Percentiles rank a stretch among this genome's conserved stretches.
Conservation (phyloP, 2,329 filamentous ascomycete genomes). For the Epicoccum nigrum region DNA sequence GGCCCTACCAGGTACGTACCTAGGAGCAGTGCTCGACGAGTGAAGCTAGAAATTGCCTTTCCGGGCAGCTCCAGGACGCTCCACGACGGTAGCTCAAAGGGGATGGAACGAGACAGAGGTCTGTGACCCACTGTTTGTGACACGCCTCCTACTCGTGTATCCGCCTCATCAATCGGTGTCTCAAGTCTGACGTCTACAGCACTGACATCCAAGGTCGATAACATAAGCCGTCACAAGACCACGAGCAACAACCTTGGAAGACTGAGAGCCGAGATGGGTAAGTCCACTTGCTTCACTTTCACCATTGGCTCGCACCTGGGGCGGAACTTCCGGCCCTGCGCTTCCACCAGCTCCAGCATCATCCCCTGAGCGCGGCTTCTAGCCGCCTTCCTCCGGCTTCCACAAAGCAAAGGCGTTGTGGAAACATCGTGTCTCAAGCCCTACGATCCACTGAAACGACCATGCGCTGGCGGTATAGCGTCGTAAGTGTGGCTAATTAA, state of each 20-base stretch:
- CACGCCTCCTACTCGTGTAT: slow-evolving; percentile 34
- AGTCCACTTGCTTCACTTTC: slow-evolving; percentile 33
- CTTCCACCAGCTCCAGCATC: slow-evolving; percentile 29
- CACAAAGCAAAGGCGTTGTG: slow-evolving; percentile 20
- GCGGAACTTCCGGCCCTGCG: slow-evolving; percentile 18
- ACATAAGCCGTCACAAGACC: slow-evolving; percentile 27
- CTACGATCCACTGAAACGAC: slow-evolving; percentile 24
- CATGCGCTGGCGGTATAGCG: slow-evolving; percentile 33
- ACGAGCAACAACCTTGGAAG: slow-evolving; percentile 23
- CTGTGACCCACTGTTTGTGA: slow-evolving; percentile 27
- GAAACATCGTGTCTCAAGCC: slow-evolving; percentile 31
- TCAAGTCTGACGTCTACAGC: slow-evolving; percentile 35
- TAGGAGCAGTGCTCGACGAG: slow-evolving; percentile 36
- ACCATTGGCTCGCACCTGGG: slow-evolving; percentile 24
- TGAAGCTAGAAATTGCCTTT: slow-evolving; percentile 41
- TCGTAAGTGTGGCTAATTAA: slow-evolving; percentile 24
- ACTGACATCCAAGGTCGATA: slow-evolving; percentile 29
- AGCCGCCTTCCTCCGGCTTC: slow-evolving; percentile 32
- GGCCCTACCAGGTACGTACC: slow-evolving; percentile 36
- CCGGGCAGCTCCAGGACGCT: slow-evolving; percentile 33
- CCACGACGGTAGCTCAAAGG: slow-evolving; percentile 37
- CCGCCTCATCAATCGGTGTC: slow-evolving; percentile 41
- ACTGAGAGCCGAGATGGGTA: slow-evolving; percentile 17
- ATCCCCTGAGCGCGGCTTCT: slow-evolving; percentile 26
- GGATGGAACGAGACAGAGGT: slow-evolving; percentile 34